Percentiles rank a stretch among this genome's conserved stretches.
Evolutionary conservation across 1,139 yeast species (phyloP).

Genomic region (Lodderomyces elongisporus): DNA sequence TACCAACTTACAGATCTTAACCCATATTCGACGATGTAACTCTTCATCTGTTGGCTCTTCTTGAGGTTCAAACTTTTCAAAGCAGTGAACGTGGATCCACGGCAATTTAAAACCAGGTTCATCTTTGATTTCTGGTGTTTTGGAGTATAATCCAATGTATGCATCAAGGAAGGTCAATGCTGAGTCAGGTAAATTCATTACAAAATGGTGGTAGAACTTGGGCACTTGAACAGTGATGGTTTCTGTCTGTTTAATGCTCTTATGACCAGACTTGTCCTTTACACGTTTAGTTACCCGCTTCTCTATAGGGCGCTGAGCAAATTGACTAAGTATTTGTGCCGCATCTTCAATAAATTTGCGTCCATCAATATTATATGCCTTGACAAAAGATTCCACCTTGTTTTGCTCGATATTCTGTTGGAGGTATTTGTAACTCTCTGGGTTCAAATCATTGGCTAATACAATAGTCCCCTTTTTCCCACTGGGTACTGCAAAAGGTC

Average conservation of each 20-base stretch:
- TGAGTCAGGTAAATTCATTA: conserved; percentile 93
- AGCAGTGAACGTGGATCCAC: conserved; percentile 81
- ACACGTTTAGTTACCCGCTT: conserved; percentile 26
- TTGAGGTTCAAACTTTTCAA: conserved; percentile 73
- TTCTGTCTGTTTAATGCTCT: conserved; percentile 21
- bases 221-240: conserved; percentile 48
- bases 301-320: conserved; percentile 25
- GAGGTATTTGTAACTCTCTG: conserved; percentile 72
- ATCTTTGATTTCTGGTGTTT: conserved; percentile 28
- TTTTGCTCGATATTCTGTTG: conserved; percentile 60
- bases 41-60: conserved; percentile 69
- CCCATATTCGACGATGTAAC: conserved; percentile 57
- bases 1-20: conserved; percentile 52
- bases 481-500: conserved; percentile 96
- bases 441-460: conserved; percentile 90
- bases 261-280: conserved; percentile 16
- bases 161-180: conserved; percentile 83
- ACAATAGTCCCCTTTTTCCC: conserved; percentile 79
- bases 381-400: conserved; percentile 57
- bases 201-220: conserved; percentile 60
- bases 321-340: conserved; percentile 43
- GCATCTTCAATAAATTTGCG: conserved; percentile 68
- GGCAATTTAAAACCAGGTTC: conserved; percentile 60
- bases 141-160: conserved; percentile 62
- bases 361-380: conserved; percentile 73